A percentile compares a stretch with the other conserved stretches of the same genome.
Evolutionary conservation across 768 basidiomycete species (phyloP).

Genomic region (Pholiota molesta): DNA sequence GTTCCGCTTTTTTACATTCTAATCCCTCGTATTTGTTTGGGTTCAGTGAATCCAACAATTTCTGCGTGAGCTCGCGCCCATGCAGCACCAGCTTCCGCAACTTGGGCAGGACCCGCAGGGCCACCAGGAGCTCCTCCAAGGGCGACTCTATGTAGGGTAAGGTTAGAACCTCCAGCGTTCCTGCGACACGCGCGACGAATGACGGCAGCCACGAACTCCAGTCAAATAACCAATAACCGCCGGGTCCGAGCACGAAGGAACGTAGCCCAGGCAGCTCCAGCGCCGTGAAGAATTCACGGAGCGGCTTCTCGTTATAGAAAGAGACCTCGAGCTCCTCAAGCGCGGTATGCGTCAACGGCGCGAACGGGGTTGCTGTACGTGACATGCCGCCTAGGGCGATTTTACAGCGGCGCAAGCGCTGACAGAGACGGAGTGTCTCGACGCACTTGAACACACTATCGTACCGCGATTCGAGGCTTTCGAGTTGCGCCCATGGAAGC

Average conservation of each 20-base stretch:
- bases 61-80: constrained; percentile 10
- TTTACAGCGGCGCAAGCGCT: constrained; percentile 12
- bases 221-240: neutral
- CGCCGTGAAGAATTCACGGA: constrained; percentile 12
- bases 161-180: constrained; percentile 18
- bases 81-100: constrained; percentile 15
- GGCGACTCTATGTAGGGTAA: constrained; percentile 13
- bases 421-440: constrained; percentile 19
- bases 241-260: constrained; percentile 8
- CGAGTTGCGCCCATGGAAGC: constrained; percentile 24
- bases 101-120: constrained; percentile 14
- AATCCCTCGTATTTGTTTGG: neutral
- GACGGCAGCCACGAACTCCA: constrained; percentile 10
- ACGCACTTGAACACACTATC: constrained; percentile 18
- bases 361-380: too few species aligned
- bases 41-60: constrained; percentile 16
- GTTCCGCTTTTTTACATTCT: neutral
- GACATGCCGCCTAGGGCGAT: constrained; percentile 6
- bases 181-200: constrained; percentile 14
- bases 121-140: constrained; percentile 16
- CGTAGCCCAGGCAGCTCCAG: constrained; percentile 20
- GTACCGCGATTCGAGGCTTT: constrained; percentile 18
- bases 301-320: constrained; percentile 2
- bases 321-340: constrained; percentile 20
- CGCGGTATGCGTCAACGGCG: constrained; percentile 12